Evolutionary conservation across 2,329 filamentous ascomycete genomes (phyloP), one percentile per base, ranked within the genome.

Genomic region (Colletotrichum neosansevieriae): DNA sequence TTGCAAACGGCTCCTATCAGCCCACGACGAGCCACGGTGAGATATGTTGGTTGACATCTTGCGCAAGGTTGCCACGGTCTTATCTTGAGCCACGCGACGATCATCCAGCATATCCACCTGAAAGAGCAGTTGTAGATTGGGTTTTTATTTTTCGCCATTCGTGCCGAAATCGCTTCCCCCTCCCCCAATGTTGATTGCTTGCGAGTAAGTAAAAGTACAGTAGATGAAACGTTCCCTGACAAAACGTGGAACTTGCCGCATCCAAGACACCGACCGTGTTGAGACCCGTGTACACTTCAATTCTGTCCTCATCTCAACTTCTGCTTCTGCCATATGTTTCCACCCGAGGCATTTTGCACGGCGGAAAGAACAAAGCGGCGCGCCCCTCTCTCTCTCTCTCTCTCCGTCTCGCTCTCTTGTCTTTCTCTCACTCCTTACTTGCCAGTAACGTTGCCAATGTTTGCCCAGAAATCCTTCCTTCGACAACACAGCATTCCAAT

Each of bases 181-280:
- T 4, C 24, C 24, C 2, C 29, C 29, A 7, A 2, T 1, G 2
- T 29, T n/a, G 50, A 12, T 5, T 17, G 50, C 29, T 53, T 50
- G 32, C 61, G 44, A 57, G 44, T 49, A 54, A 50, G 50, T 42
- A 4, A 13, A 47, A 19, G 13, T 34, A 42, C 15, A 51, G 6
- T 29, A 45, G 38, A 19, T 64, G 64, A 67, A 67, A 67, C 64
- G 53, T 53, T 40, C 42, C 40, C 40, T 44, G 64, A 63, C 64
- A 38, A n/a, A 54, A 51, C 58, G 50, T 57, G 64, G 64, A 67
- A 67, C 36, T 63, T 29, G 32, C 36, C 47, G 24, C 34, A 61
- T 32, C 45, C 19, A 24, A 59, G 44, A n/a, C 17, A 57, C 58
- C 47, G 47, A 57, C 58, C 47, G 47, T 32, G 58, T 51, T n/a